Evolutionary conservation across 2,329 filamentous ascomycete genomes (phyloP).

Genomic region (Arthrobotrys conoides): DNA sequence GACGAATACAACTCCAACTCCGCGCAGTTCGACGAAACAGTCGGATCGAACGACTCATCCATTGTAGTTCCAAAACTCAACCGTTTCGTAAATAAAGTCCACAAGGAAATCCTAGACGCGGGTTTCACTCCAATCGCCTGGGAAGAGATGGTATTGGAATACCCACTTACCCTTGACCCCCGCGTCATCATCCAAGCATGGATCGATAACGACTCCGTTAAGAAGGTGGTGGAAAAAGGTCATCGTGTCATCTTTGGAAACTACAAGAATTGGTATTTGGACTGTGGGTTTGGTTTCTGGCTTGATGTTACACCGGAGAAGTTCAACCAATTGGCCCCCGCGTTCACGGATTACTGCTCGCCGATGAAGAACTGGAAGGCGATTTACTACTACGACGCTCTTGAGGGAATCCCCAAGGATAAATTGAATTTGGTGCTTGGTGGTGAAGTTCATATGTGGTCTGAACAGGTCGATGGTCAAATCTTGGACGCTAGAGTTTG

Average conservation of each 20-base stretch:
- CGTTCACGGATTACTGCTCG: slow-evolving; percentile 84
- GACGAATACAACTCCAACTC: slow-evolving; percentile 87
- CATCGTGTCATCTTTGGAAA: slow-evolving; percentile 81
- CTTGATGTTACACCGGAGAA: slow-evolving; percentile 75
- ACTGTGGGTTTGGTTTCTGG: slow-evolving; percentile 86
- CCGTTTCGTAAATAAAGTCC: slow-evolving; percentile 79
- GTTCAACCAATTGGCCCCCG: slow-evolving; percentile 76
- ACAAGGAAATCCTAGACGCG: slow-evolving; percentile 75
- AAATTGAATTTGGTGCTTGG: slow-evolving; percentile 80
- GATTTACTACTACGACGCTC: slow-evolving; percentile 83
- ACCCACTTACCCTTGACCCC: slow-evolving; percentile 80
- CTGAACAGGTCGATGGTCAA: slow-evolving; percentile 81
- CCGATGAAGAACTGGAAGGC: slow-evolving; percentile 86
- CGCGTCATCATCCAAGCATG: slow-evolving; percentile 85
- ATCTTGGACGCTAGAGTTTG: slow-evolving; percentile 83
- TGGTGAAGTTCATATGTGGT: slow-evolving; percentile 86
- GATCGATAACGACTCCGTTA: slow-evolving; percentile 76
- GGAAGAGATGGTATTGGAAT: slow-evolving; percentile 87
- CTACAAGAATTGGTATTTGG: slow-evolving; percentile 86
- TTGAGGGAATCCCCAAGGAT: slow-evolving; percentile 74
- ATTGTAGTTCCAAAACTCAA: slow-evolving; percentile 83
- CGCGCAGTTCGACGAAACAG: slow-evolving; percentile 80
- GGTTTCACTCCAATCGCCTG: slow-evolving; percentile 83
- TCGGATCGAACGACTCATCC: slow-evolving; percentile 75
- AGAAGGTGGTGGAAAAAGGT: slow-evolving; percentile 74